Evolutionary conservation across 148 eudicot species (phyloP), one percentile per base, ranked within the genome.

Genomic region (Simmondsia chinensis): DNA sequence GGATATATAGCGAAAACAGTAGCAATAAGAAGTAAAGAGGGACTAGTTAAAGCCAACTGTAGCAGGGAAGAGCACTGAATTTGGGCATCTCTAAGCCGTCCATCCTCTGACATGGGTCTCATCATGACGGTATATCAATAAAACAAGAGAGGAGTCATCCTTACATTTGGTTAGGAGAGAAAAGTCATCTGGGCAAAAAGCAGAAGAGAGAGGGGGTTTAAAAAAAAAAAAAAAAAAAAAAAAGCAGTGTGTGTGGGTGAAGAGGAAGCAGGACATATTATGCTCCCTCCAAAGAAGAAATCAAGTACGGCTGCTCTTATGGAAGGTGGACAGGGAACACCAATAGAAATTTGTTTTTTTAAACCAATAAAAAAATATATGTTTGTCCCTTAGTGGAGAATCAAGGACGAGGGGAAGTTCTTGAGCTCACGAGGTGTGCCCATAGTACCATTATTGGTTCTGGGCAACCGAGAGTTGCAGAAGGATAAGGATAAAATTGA

Each of bases 41-140:
- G 10, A 35, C 5, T 21, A 57, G 33, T 36, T 31, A 46, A 47
- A 54, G 48, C 50, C 33, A 64, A 43, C 39, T 29, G 40, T 15
- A 21, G 10, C 37, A 49, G 20, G 50, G 61, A 43, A 68, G 57
- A 12, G 39, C 48, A 57, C 54, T 49, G 39, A 56, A 31, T 68
- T 42, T 43, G 48, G 58, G 33, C 61, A 54, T 60, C 38, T 46
- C 44, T 51, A 55, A 72, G 59, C 83, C 83, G 64, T 50, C 57
- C 70, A 69, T 69, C 47, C 55, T 65, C 83, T 72, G 83, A 72
- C 79, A 69, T 57, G 18, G 24, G 31, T 39, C n/a, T n/a, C n/a
- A 38, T 30, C 62, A 47, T 46, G 46, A 39, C 39, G 48, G 15
- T 37, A 37, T 29, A 47, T 20, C 18, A 31, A 17, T 20, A 9